Evolutionary conservation across 2,329 filamentous ascomycete genomes (phyloP), one percentile per base, ranked within the genome.

Genomic region (Stemphylium beticola): DNA sequence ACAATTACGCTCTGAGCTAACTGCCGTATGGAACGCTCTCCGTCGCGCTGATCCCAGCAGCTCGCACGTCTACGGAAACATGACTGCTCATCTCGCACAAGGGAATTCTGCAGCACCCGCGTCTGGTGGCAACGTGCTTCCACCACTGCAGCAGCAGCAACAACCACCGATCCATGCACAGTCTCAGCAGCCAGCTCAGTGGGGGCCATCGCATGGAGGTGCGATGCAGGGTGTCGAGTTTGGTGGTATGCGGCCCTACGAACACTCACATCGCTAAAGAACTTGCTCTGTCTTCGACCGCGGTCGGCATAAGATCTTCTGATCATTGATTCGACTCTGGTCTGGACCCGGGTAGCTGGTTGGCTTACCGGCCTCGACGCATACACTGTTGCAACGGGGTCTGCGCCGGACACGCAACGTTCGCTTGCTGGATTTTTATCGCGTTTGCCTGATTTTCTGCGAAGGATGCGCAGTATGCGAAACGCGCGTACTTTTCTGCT

Each of bases 171-270:
- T 29, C 7, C 26, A 29, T 29, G 26, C 66, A 26, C 64, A 69
- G 42, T 58, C 69, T 20, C 69, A 77, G 33, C 76, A 67, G 26
- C 58, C 68, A 33, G 52, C 66, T n/a, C 67, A 75, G 47, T 76
- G 73, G 66, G 62, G 58, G 62, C 74, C 22, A 61, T 73, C 10
- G 67, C 71, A 51, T 44, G 34, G 40, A 10, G 37, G 36, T 12
- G 76, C 78, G 1, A 82, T 82, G 80, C 79, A 81, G 65, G 80
- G 80, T 17, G 78, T 82, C 14, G 80, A 81, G 56, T 82, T 77
- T 79, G 42, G 68, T 34, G 71, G 71, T 18, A 67, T 69, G 38
- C 67, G 72, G 20, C 65, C 69, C 9, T 76, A 76, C 42, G 72
- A 75, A 49, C 73, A 74, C 46, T 58, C 67, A 22, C 71, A 74